Conservation (phyloP, 164 flowering plant genomes). For the Vitis rotundifolia region DNA sequence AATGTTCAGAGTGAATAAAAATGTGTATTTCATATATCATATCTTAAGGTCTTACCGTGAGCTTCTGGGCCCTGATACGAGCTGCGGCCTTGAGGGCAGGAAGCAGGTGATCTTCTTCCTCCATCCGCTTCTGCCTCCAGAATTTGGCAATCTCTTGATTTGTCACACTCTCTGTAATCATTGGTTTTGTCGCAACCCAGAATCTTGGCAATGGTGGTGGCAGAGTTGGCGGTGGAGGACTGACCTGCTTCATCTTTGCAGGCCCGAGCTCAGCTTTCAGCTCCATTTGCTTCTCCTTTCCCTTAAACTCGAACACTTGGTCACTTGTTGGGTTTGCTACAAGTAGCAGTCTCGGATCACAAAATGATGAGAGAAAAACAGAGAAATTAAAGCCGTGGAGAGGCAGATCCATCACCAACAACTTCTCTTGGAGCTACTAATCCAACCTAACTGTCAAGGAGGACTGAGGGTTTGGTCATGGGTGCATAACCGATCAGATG, state of each 20-base stretch:
- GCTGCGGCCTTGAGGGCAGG: conserved; percentile 86
- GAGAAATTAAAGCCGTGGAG: not conserved
- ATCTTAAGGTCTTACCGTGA: conserved; percentile 43
- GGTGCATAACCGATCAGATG: no score
- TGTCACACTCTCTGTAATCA: conserved; percentile 43
- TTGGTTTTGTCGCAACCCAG: not conserved
- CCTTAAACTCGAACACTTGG: not conserved
- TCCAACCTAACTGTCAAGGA: conserved; percentile 52
- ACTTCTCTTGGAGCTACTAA: conserved; percentile 25
- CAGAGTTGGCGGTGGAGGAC: conserved; percentile 32
- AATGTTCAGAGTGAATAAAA: no score
- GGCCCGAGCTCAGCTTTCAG: conserved; percentile 5
- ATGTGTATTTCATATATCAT: no score
- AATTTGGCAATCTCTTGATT: conserved; percentile 64
- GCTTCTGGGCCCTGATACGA: conserved; percentile 55
- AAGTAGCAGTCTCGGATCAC: not conserved
- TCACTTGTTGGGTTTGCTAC: not conserved
- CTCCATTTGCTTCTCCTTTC: conserved; percentile 17
- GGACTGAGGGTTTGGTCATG: not conserved
- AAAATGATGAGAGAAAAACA: not conserved
- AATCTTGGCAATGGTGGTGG: conserved; percentile 28
- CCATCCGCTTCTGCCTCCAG: conserved; percentile 65
- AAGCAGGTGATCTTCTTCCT: conserved; percentile 74
- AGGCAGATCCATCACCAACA: conserved; percentile 10
- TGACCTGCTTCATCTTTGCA: conserved; percentile 6